Evolutionary conservation across 2,329 filamentous ascomycete species (phyloP).

Genomic region (Exophiala dermatitidis): DNA sequence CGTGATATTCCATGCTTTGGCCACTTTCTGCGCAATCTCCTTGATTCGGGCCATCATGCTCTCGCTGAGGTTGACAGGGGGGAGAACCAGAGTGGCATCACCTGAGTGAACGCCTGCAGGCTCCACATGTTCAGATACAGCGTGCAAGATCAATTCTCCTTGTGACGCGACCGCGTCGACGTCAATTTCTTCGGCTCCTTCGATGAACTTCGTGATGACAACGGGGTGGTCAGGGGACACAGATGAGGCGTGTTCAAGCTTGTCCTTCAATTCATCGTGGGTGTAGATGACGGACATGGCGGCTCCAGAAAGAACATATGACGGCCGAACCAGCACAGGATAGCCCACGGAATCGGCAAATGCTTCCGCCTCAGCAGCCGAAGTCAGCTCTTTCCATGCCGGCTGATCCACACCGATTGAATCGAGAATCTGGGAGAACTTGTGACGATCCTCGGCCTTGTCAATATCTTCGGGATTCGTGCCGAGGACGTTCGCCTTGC

Average conservation of each 20-base stretch:
- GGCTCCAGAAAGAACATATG: conserved; percentile 92
- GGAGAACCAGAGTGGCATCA: conserved; percentile 89
- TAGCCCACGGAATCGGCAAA: conserved; percentile 84
- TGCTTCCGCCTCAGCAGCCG: conserved; percentile 73
- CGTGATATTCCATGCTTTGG: conserved; percentile 93
- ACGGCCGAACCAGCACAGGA: conserved; percentile 88
- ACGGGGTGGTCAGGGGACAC: conserved; percentile 96
- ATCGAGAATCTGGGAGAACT: conserved; percentile 95
- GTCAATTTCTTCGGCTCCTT: conserved; percentile 92
- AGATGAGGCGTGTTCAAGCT: conserved; percentile 79
- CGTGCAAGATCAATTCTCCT: conserved; percentile 82
- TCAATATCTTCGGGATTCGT: conserved; percentile 93
- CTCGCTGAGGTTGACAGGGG: conserved; percentile 71
- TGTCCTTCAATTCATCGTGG: conserved; percentile 84
- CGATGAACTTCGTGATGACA: conserved; percentile 97
- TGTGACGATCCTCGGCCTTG: conserved; percentile 95
- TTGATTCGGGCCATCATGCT: conserved; percentile 77
- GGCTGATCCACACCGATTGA: conserved; percentile 96
- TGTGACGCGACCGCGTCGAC: conserved; percentile 85
- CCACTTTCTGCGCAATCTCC: conserved; percentile 92
- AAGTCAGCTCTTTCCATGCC: conserved; percentile 94
- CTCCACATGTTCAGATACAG: conserved; percentile 91
- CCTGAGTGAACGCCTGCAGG: conserved; percentile 97
- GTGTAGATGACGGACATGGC: conserved; percentile 96
- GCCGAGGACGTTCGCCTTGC: conserved; percentile 82